A percentile compares a stretch with the other conserved stretches of the same genome.
phyloP scores from a whole-genome alignment of 257 asterid species.

The Cinchona pubescens region DNA sequence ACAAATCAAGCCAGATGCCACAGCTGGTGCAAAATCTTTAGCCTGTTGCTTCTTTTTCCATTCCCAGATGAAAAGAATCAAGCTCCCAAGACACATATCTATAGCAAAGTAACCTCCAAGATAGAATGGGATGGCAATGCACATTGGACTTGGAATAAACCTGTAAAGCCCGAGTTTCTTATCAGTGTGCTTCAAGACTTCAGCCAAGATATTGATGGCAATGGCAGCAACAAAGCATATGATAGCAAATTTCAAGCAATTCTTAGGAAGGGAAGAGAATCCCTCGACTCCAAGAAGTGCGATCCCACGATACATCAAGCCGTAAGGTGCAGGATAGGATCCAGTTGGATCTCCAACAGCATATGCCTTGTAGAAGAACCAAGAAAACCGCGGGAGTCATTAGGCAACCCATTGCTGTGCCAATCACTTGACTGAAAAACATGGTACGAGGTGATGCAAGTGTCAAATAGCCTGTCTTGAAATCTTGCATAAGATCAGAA shows the following conservation, averaged over 20 bases:
- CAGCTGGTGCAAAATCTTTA: constrained; percentile 42
- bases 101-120: constrained; percentile 64
- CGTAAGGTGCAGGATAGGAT: constrained; percentile 54
- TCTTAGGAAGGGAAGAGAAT: constrained; percentile 50
- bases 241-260: constrained; percentile 46
- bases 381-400: constrained; percentile 49
- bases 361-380: constrained; percentile 62
- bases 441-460: constrained; percentile 63
- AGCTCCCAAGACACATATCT: constrained; percentile 78
- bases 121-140: constrained; percentile 81
- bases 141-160: constrained; percentile 72
- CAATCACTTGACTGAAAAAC: constrained; percentile 56
- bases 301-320: constrained; percentile 47
- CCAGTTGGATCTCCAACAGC: constrained; percentile 44
- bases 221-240: constrained; percentile 37
- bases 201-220: constrained; percentile 18
- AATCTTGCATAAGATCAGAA: constrained; percentile 64
- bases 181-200: constrained; percentile 34
- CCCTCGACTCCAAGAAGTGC: constrained; percentile 65
- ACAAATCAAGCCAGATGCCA: constrained; percentile 74
- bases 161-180: constrained; percentile 40
- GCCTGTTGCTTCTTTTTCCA: constrained; percentile 36
- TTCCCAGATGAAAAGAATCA: constrained; percentile 49
- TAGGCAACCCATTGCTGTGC: constrained; percentile 57
- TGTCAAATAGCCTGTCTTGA: constrained; percentile 63